These are phyloP conservation scores for Dichotomocladium elegans DNA, from an alignment of 371 early-diverging fungal species.

Conservation along the genomic window DNA sequence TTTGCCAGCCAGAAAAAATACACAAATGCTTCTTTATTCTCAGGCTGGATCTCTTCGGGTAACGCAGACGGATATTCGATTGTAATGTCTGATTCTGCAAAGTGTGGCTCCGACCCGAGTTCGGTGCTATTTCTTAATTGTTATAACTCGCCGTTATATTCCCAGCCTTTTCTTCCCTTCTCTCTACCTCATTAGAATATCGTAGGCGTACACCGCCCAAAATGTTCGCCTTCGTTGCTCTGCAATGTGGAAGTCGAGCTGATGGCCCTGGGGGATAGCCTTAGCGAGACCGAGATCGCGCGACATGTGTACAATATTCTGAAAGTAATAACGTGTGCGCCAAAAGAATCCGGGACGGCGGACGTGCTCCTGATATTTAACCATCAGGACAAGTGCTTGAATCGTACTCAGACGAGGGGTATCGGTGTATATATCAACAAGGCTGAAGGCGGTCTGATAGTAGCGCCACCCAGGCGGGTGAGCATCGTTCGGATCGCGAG, in stretches of 20 bases:
- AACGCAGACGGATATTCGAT: conserved; percentile 14
- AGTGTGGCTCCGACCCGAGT: conserved; percentile 12
- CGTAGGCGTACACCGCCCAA: conserved; percentile 26
- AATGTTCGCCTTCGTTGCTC: conserved; percentile 18
- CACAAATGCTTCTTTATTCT: conserved; percentile 9
- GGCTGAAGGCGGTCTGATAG: conserved; percentile 27
- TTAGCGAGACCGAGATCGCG: conserved; percentile 28
- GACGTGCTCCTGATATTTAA: conserved; percentile 42
- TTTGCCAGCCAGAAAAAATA: conserved; percentile 35
- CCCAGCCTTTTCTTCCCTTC: neutral
- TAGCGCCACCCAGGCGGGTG: conserved; percentile 39
- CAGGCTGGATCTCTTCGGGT: conserved; percentile 11
- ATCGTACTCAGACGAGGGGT: conserved; percentile 39
- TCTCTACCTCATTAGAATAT: conserved; percentile 21
- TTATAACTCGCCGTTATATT: neutral
- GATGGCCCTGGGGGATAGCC: neutral
- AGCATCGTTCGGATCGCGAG: neutral
- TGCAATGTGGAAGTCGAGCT: neutral
- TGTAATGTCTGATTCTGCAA: conserved; percentile 9
- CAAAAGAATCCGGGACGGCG: conserved; percentile 44
- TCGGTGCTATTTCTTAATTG: conserved; percentile 13
- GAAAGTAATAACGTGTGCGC: conserved; percentile 34
- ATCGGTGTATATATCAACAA: conserved; percentile 37
- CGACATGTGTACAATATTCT: conserved; percentile 33
- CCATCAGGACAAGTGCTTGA: conserved; percentile 42